A percentile compares a stretch with the other conserved stretches of the same genome.
These are phyloP conservation scores for Tetrapisispora pingtungensis DNA, from an alignment of 805 yeast genomes.

Conservation along the genomic window DNA sequence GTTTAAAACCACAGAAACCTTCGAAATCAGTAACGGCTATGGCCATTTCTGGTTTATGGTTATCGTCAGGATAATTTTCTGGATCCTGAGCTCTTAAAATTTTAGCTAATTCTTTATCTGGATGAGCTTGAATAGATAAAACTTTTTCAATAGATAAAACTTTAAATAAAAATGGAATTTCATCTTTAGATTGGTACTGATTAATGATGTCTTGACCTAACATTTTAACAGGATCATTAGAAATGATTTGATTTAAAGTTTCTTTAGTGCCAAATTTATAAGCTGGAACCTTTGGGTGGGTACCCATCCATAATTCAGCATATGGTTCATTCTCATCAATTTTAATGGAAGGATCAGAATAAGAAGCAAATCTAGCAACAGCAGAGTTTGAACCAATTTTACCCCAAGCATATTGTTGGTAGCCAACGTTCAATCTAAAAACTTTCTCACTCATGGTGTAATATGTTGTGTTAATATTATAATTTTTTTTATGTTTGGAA, in stretches of 20 bases:
- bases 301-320: constrained; percentile 99
- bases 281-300: constrained; percentile 89
- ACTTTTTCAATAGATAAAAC: constrained; percentile 90
- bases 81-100: constrained; percentile 77
- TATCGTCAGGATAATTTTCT: constrained; percentile 90
- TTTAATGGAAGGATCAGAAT: constrained; percentile 49
- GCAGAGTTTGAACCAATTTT: constrained; percentile 76
- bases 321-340: constrained; percentile 76
- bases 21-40: constrained; percentile 92
- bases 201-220: constrained; percentile 50
- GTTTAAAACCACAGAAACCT: constrained; percentile 97
- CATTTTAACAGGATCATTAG: constrained; percentile 44
- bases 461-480: not conserved
- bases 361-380: constrained; percentile 78
- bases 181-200: constrained; percentile 59
- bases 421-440: constrained; percentile 37
- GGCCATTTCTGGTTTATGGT: constrained; percentile 99
- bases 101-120: constrained; percentile 77
- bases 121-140: constrained; percentile 93
- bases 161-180: constrained; percentile 87
- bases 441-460: constrained; percentile 19
- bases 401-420: constrained; percentile 81
- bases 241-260: constrained; percentile 57
- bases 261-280: constrained; percentile 42
- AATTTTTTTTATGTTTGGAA: too few relatives aligned